phyloP scores from a whole-genome alignment of 2,329 filamentous ascomycete species.

The Dendryphion nanum region DNA sequence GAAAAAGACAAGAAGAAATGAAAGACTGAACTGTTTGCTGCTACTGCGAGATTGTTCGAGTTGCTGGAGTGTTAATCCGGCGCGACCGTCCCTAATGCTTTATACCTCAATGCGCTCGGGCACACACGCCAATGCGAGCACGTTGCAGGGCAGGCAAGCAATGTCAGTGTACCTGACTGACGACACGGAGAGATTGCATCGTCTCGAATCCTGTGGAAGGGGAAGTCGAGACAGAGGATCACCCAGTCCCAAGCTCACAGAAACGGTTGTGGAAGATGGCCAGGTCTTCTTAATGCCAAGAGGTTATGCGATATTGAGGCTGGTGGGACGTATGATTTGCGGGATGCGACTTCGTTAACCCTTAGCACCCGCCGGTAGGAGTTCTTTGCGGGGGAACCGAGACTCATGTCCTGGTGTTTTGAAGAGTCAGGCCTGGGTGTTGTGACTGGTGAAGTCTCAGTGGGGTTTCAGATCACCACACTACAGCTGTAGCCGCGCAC shows the following conservation, averaged over 20 bases:
- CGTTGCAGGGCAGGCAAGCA: too few species aligned
- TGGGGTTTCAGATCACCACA: slow-evolving; percentile 30
- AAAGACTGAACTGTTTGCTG: slow-evolving; percentile 20
- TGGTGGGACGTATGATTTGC: slow-evolving; percentile 36
- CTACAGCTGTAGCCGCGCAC: slow-evolving; percentile 26
- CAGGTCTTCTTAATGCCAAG: slow-evolving; percentile 23
- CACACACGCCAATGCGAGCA: too few species aligned
- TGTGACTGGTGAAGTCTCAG: slow-evolving; percentile 29
- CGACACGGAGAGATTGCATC: slow-evolving; percentile 19
- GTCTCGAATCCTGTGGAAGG: slow-evolving; percentile 26
- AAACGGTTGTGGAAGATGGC: slow-evolving; percentile 17
- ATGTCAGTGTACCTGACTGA: slow-evolving; percentile 8
- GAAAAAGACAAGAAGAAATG: slow-evolving; percentile 18
- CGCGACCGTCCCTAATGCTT: slow-evolving; percentile 12
- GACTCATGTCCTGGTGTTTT: slow-evolving; percentile 13
- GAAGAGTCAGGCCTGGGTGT: slow-evolving; percentile 16
- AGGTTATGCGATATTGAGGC: slow-evolving; percentile 25
- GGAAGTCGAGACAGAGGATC: slow-evolving; percentile 9
- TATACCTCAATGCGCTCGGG: slow-evolving; percentile 23
- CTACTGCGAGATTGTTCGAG: slow-evolving; percentile 25
- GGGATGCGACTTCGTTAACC: slow-evolving; percentile 29
- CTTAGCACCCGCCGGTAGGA: slow-evolving; percentile 21
- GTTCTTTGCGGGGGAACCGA: slow-evolving; percentile 13
- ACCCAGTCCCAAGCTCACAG: slow-evolving; percentile 9
- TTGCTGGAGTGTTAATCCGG: slow-evolving; percentile 21